Conservation (phyloP, 176 grass and related monocot species). For the Musa schizocarpa region DNA sequence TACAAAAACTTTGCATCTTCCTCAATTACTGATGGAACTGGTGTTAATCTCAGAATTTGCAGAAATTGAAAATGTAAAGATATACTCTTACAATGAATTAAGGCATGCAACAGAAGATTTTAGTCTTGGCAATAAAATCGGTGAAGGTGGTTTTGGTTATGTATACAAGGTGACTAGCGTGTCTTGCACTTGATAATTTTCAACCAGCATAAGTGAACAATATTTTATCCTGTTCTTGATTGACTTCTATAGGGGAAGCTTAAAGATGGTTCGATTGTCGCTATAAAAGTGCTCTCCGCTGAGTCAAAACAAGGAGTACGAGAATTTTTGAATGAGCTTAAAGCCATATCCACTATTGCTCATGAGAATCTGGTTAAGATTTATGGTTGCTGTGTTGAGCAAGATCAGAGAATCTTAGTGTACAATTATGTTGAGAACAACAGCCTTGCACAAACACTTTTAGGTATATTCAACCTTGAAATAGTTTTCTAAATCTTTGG, state of each 20-base stretch:
- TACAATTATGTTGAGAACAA: slow-evolving; percentile 87
- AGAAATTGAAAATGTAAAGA: slow-evolving; percentile 38
- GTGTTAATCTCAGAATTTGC: slow-evolving; percentile 25
- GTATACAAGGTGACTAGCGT: slow-evolving; percentile 50
- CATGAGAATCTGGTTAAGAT: slow-evolving; percentile 70
- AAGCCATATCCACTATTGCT: slow-evolving; percentile 50
- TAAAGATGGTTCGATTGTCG: slow-evolving; percentile 51
- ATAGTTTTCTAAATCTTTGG: not conserved
- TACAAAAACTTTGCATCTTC: not conserved
- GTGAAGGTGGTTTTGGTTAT: slow-evolving; percentile 74
- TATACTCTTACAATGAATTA: slow-evolving; percentile 64
- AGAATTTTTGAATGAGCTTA: slow-evolving; percentile 80
- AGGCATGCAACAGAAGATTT: slow-evolving; percentile 68
- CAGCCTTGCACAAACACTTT: slow-evolving; percentile 64
- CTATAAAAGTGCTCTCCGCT: slow-evolving; percentile 79
- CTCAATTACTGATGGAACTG: not conserved
- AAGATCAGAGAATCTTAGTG: slow-evolving; percentile 60
- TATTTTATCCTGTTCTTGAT: slow-evolving; percentile 3
- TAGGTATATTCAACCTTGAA: slow-evolving; percentile 34
- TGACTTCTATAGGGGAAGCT: slow-evolving; percentile 57
- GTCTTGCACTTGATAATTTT: not conserved
- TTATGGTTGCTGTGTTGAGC: slow-evolving; percentile 62
- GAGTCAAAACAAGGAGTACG: slow-evolving; percentile 61
- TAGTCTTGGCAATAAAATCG: slow-evolving; percentile 47
- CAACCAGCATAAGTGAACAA: not conserved